Base-by-base conservation (phyloP, 805 yeast species). In the Cyberlindnera maritima region DNA sequence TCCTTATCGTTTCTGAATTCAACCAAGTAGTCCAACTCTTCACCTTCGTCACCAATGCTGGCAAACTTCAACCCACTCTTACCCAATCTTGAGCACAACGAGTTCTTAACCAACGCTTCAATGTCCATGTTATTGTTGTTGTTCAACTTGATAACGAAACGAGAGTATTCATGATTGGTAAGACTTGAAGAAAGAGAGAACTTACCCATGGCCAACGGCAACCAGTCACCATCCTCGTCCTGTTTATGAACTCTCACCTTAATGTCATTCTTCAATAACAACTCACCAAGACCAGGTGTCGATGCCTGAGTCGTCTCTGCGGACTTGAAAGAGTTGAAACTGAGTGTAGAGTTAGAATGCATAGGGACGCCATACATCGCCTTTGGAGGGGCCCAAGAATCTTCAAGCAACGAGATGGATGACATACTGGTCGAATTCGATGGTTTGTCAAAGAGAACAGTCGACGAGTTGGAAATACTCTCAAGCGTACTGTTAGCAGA, bases 341-440 rank as follows among this genome's bases (percentile, higher is more conserved):
- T 48, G 10, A 54, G 34, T 8, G 57, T 50, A 14, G 52, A 39
- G 14, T 56, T 50, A 2, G 60, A 55, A 7, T 46, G 42, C 32
- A 34, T 28, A 23, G 43, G 25, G 39, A 48, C n/a, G 12, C 46
- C 45, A 37, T 38, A 44, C 48, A 48, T 33, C 10, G 29, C n/a
- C 43, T 47, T 44, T 39, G 52, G 52, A 15, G 52, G 52, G 2
- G 35, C 32, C 39, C 25, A 32, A 11, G 36, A 20, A 18, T 49
- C 49, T 4, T 49, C 53, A 31, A 49, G 32, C 44, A 43, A 20
- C 11, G 54, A 50, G 9, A 55, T 37, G 11, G 59, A 52, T 13
- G 56, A 51, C 62, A 60, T 59, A 19, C 56, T 48, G 1, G 64
- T 57, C 18, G 60, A 55, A 38, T 50, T 58, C 4, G 59, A 54